A percentile compares a stretch with the other conserved stretches of the same genome.
These are phyloP conservation scores for Leucocoprinus sp. DNA, from an alignment of 768 basidiomycete species.

Conservation along the genomic window DNA sequence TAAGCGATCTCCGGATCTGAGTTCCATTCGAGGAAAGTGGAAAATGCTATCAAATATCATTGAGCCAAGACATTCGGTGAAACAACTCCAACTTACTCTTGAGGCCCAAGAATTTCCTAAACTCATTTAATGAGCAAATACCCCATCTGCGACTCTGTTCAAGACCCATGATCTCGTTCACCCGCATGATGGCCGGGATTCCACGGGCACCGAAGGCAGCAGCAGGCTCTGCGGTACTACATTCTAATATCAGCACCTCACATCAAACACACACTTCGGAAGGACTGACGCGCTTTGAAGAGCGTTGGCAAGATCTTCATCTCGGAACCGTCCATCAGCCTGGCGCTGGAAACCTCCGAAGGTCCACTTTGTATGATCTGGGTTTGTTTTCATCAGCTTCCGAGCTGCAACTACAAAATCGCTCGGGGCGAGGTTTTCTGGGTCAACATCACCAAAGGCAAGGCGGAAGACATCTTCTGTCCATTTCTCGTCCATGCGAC, in stretches of 20 bases:
- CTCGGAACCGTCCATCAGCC: slow-evolving; percentile 52
- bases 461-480: slow-evolving; percentile 37
- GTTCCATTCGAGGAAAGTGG: slow-evolving; percentile 77
- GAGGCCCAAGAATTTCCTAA: slow-evolving; percentile 72
- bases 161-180: slow-evolving; percentile 83
- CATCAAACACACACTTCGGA: neutral
- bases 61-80: neutral
- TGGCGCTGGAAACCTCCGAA: slow-evolving; percentile 56
- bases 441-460: slow-evolving; percentile 40
- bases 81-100: slow-evolving; percentile 42
- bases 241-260: neutral
- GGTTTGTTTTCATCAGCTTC: slow-evolving; percentile 31
- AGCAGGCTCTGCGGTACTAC: slow-evolving; percentile 64
- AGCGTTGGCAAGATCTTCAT: slow-evolving; percentile 59
- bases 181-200: slow-evolving; percentile 64
- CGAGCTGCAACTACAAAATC: slow-evolving; percentile 46
- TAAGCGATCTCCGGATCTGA: slow-evolving; percentile 56
- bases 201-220: slow-evolving; percentile 69
- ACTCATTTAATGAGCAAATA: slow-evolving; percentile 78
- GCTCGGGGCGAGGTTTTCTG: slow-evolving; percentile 31
- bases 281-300: slow-evolving; percentile 58
- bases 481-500: slow-evolving; percentile 65
- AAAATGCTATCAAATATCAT: slow-evolving; percentile 40
- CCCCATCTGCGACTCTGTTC: slow-evolving; percentile 72
- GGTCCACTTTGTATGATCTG: slow-evolving; percentile 54